Conservation (phyloP, 164 flowering plant genomes). For the Malania oleifera region DNA sequence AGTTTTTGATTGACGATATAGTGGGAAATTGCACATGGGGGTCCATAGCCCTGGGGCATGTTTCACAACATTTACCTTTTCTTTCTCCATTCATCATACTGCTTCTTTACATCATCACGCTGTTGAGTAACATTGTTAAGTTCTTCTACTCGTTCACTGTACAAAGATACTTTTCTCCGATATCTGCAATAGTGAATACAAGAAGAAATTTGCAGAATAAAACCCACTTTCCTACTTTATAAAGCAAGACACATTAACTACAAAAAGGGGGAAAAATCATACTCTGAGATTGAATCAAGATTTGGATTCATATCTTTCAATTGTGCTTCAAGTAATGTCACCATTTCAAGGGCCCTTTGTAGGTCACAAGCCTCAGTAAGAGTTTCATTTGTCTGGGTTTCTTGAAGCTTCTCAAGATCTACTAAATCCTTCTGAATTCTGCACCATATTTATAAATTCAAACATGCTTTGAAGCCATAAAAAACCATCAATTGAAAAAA, state of each 20-base stretch:
- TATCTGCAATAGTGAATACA: slow-evolving; percentile 38
- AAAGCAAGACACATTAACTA: background rate
- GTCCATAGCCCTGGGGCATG: too few species aligned
- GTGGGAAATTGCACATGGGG: too few species aligned
- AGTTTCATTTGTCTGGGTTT: slow-evolving; percentile 43
- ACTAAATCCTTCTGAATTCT: slow-evolving; percentile 88
- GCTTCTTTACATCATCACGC: slow-evolving; percentile 86
- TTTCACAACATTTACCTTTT: slow-evolving; percentile 72
- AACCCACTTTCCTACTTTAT: background rate
- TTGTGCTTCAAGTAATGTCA: slow-evolving; percentile 79
- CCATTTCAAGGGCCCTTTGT: slow-evolving; percentile 75
- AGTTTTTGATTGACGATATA: too few species aligned
- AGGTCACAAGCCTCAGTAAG: slow-evolving; percentile 49
- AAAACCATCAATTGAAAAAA: too few species aligned
- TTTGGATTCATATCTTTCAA: slow-evolving; percentile 96
- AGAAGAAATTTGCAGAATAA: background rate
- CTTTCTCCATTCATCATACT: slow-evolving; percentile 90
- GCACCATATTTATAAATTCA: slow-evolving; percentile 16
- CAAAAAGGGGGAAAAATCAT: slow-evolving; percentile 11
- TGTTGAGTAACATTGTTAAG: slow-evolving; percentile 75
- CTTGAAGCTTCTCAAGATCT: slow-evolving; percentile 81
- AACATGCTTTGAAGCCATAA: background rate
- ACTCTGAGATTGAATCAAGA: slow-evolving; percentile 97
- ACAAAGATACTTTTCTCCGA: slow-evolving; percentile 59
- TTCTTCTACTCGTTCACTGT: slow-evolving; percentile 80